Conservation (phyloP, 2,329 filamentous ascomycete species). For the Colletotrichum orchidophilum region DNA sequence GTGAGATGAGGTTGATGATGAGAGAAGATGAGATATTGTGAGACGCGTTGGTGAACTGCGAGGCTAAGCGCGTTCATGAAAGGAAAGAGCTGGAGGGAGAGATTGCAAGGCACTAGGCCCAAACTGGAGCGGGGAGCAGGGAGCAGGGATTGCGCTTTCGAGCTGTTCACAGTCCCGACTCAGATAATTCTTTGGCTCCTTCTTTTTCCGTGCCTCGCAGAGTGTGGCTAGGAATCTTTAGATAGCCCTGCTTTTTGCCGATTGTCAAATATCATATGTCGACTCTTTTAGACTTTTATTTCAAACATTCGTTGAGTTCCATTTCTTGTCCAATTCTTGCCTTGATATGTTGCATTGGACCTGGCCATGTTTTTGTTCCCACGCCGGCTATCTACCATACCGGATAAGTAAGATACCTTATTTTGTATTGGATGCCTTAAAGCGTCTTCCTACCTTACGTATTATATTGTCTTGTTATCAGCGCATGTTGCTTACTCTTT, state of each 20-base stretch:
- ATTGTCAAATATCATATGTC: neutral
- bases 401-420: neutral
- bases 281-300: neutral
- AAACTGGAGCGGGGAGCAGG: constrained; percentile 22
- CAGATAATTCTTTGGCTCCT: neutral
- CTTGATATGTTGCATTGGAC: neutral
- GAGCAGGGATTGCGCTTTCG: constrained; percentile 16
- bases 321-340: neutral
- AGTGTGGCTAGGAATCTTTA: neutral
- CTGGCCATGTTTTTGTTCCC: neutral
- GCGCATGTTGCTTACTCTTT: neutral
- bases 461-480: neutral
- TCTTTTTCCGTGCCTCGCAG: neutral
- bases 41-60: constrained; percentile 34
- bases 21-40: constrained; percentile 33
- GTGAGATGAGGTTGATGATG: constrained; percentile 32
- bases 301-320: neutral
- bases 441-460: neutral
- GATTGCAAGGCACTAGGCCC: constrained; percentile 30
- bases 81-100: constrained; percentile 31
- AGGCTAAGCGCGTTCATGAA: constrained; percentile 33
- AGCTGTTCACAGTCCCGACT: neutral
- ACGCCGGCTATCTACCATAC: neutral
- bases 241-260: neutral
- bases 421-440: neutral